phyloP scores from a whole-genome alignment of 2,329 filamentous ascomycete genomes.

The Coleophoma crateriformis region DNA sequence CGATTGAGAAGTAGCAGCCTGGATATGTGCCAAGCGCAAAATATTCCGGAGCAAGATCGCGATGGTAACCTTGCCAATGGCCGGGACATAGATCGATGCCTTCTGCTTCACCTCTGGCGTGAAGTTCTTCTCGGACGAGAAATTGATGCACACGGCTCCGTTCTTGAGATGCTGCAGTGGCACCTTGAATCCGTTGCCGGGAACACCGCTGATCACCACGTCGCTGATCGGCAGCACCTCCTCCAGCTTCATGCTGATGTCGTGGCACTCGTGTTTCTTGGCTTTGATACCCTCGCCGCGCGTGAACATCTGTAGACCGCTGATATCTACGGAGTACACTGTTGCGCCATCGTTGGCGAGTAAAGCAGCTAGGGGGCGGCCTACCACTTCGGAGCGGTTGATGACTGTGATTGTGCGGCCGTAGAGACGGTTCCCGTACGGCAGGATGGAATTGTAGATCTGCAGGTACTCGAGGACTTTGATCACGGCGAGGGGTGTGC shows the following conservation, averaged over 20 bases:
- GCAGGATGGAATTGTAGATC: slow-evolving; percentile 93
- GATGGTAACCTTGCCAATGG: slow-evolving; percentile 96
- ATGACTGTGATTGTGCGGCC: slow-evolving; percentile 95
- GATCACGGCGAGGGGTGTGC: slow-evolving; percentile 91
- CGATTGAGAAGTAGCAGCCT: not conserved
- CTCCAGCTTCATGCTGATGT: slow-evolving; percentile 73
- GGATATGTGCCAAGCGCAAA: slow-evolving; percentile 33
- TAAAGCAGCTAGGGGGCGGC: slow-evolving; percentile 83
- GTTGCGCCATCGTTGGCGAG: slow-evolving; percentile 93
- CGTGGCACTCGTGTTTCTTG: slow-evolving; percentile 74
- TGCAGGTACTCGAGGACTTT: slow-evolving; percentile 95
- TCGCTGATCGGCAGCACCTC: slow-evolving; percentile 84
- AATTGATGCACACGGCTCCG: slow-evolving; percentile 97
- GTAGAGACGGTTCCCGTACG: slow-evolving; percentile 87
- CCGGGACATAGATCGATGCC: slow-evolving; percentile 93
- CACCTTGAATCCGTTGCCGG: slow-evolving; percentile 83
- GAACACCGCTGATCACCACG: slow-evolving; percentile 91
- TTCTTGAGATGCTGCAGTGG: slow-evolving; percentile 77
- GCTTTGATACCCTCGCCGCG: slow-evolving; percentile 83
- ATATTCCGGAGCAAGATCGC: slow-evolving; percentile 85
- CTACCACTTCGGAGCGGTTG: slow-evolving; percentile 94
- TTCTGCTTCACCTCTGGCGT: slow-evolving; percentile 86
- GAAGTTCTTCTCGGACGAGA: slow-evolving; percentile 94
- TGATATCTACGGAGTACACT: slow-evolving; percentile 92
- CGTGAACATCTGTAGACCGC: slow-evolving; percentile 87